Evolutionary conservation across 2,329 filamentous ascomycete species (phyloP), one percentile per base, ranked within the genome.

Genomic region (Neoscytalidium dimidiatum): DNA sequence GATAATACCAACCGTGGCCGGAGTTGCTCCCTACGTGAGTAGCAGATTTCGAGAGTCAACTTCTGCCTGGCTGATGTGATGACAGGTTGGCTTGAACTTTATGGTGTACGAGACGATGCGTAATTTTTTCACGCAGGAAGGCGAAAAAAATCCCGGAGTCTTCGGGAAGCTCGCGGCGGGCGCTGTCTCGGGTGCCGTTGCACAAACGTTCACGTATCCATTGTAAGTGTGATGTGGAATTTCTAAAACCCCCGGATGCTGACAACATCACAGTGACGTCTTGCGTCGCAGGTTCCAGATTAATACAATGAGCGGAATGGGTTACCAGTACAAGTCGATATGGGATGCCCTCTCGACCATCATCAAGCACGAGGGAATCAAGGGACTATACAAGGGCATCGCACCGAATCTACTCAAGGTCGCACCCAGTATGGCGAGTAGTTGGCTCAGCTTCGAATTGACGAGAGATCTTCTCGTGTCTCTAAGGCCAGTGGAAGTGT

Each of bases 271-370:
- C 63, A 95, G 92, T 75, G 94, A 97, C 75, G 94, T 99, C 2
- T 84, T 99, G 63, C 91, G 95, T 33, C 89, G 95, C 66, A 88
- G 95, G 58, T 99, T 99, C 77, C 95, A 99, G 76, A 95, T 99
- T 81, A 99, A 99, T 80, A 97, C 95, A 62, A 99, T 99, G 95
- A 92, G 91, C 53, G 95, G 95, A 60, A 94, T 99, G 89, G 95
- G 95, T 58, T 98, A 97, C 79, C 88, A 94, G 76, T 99, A 99
- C 82, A 93, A 91, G 73, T 90, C 89, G 6, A 90, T 99, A 48
- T 84, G 87, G 67, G 92, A 97, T 74, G 95, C 95, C 3, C 82
- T 99, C 68, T 86, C 83, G 60, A 87, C 91, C 58, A 99, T 99
- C 71, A 78, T 97, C 63, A 80, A 85, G 52, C 88, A 96, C 71